A percentile compares a stretch with the other conserved stretches of the same genome.
Conservation (phyloP, 2,329 filamentous ascomycete species). For the Cladorrhinum sp. region DNA sequence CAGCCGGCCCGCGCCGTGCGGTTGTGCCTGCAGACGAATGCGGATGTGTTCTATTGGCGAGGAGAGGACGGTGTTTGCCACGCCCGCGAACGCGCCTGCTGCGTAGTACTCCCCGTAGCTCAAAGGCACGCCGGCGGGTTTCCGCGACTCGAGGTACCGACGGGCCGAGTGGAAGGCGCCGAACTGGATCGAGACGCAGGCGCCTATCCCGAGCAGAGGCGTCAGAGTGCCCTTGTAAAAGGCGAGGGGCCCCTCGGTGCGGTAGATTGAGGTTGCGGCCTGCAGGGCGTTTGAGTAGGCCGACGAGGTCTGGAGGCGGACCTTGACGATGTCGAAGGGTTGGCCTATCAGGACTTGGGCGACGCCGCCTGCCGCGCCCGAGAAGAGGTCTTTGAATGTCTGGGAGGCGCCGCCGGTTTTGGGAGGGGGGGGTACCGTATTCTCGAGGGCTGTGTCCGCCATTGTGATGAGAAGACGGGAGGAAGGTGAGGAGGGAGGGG, state of each 20-base stretch:
- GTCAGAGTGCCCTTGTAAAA: slow-evolving; percentile 99
- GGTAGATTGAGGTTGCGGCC: slow-evolving; percentile 79
- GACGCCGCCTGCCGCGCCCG: slow-evolving; percentile 86
- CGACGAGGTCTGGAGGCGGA: slow-evolving; percentile 85
- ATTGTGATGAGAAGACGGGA: too few relatives aligned
- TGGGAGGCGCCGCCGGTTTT: slow-evolving; percentile 43
- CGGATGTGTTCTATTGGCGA: slow-evolving; percentile 95
- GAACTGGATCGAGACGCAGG: slow-evolving; percentile 98
- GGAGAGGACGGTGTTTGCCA: slow-evolving; percentile 85
- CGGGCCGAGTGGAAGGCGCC: slow-evolving; percentile 93
- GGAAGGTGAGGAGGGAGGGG: too few relatives aligned
- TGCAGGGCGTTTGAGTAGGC: slow-evolving; percentile 78
- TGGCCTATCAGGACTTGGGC: slow-evolving; percentile 86
- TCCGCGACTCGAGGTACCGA: slow-evolving; percentile 67
- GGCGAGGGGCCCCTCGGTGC: slow-evolving; percentile 80
- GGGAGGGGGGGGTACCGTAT: too few relatives aligned
- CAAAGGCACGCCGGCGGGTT: slow-evolving; percentile 44
- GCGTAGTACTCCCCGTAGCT: slow-evolving; percentile 85
- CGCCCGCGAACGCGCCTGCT: slow-evolving; percentile 85
- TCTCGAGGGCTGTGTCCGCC: slow-evolving; percentile 31
- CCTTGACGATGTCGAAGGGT: slow-evolving; percentile 91
- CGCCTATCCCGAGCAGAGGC: slow-evolving; percentile 90
- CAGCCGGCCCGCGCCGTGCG: slow-evolving; percentile 74
- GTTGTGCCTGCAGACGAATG: slow-evolving; percentile 93
- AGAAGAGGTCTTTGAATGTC: slow-evolving; percentile 83